Evolutionary conservation across 2,329 filamentous ascomycete genomes (phyloP).

Genomic region (Rhynchosporium agropyri): DNA sequence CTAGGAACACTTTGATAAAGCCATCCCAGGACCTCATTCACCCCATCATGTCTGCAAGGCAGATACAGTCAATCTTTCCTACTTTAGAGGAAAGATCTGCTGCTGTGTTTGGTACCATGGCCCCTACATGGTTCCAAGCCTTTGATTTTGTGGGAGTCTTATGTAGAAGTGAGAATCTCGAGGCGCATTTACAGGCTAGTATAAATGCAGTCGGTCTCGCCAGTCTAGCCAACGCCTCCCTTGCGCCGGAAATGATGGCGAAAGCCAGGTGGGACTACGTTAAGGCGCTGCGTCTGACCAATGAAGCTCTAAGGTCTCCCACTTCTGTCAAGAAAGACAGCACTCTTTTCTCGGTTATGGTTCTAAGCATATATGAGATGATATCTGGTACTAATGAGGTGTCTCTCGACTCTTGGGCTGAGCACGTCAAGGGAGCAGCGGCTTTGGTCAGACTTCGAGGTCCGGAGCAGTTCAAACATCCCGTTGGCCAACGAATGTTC

Average conservation of each 20-base stretch:
- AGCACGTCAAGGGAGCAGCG: constrained; percentile 57
- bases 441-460: constrained; percentile 55
- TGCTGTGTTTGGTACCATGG: constrained; percentile 33
- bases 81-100: constrained; percentile 35
- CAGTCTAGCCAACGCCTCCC: constrained; percentile 48
- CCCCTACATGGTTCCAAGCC: constrained; percentile 42
- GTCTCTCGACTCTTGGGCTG: constrained; percentile 54
- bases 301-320: constrained; percentile 52
- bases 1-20: constrained; percentile 29
- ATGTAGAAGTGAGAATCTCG: constrained; percentile 45
- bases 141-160: constrained; percentile 57
- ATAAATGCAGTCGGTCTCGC: constrained; percentile 59
- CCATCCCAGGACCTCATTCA: not conserved
- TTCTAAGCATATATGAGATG: constrained; percentile 58
- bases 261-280: constrained; percentile 55
- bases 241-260: constrained; percentile 47
- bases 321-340: constrained; percentile 53
- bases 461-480: constrained; percentile 50
- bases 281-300: constrained; percentile 53
- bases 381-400: constrained; percentile 51
- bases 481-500: constrained; percentile 55
- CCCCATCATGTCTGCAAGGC: constrained; percentile 39
- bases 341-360: constrained; percentile 57
- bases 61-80: constrained; percentile 39
- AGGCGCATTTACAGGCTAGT: constrained; percentile 52